These are phyloP conservation scores for Fraxinus ornus DNA, from an alignment of 305 asterid species.

Conservation along the genomic window DNA sequence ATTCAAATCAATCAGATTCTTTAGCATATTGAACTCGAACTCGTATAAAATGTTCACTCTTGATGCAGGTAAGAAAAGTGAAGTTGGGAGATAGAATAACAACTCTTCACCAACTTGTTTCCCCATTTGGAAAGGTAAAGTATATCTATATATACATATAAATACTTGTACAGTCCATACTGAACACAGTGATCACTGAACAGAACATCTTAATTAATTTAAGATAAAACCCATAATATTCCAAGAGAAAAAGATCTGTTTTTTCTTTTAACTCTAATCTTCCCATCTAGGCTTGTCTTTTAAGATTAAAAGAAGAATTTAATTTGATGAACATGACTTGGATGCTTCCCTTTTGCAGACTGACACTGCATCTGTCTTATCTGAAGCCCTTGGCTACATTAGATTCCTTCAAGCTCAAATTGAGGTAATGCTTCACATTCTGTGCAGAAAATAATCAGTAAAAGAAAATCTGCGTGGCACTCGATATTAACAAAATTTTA, in stretches of 20 bases:
- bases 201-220: slow-evolving; percentile 13
- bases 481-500: too few relatives aligned
- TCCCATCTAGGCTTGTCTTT: slow-evolving; percentile 32
- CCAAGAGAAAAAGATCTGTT: not conserved
- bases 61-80: slow-evolving; percentile 62
- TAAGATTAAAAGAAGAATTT: slow-evolving; percentile 34
- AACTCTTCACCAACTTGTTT: slow-evolving; percentile 75
- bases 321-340: slow-evolving; percentile 31
- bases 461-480: too few relatives aligned
- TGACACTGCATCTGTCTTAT: slow-evolving; percentile 89
- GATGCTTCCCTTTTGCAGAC: slow-evolving; percentile 62
- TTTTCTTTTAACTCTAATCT: not conserved
- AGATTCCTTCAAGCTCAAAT: slow-evolving; percentile 77
- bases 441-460: too few relatives aligned
- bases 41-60: not conserved
- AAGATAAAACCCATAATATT: slow-evolving; percentile 30
- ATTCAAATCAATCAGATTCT: slow-evolving; percentile 24
- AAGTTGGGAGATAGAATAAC: slow-evolving; percentile 77
- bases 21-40: not conserved
- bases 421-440: slow-evolving; percentile 41
- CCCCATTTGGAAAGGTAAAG: slow-evolving; percentile 79
- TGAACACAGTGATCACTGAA: not conserved
- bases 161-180: not conserved
- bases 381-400: slow-evolving; percentile 84
- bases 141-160: not conserved